Percentiles rank a stretch among this genome's conserved stretches.
These are phyloP conservation scores for Melampsora americana DNA, from an alignment of 1,284 basidiomycete genomes.

Conservation along the genomic window DNA sequence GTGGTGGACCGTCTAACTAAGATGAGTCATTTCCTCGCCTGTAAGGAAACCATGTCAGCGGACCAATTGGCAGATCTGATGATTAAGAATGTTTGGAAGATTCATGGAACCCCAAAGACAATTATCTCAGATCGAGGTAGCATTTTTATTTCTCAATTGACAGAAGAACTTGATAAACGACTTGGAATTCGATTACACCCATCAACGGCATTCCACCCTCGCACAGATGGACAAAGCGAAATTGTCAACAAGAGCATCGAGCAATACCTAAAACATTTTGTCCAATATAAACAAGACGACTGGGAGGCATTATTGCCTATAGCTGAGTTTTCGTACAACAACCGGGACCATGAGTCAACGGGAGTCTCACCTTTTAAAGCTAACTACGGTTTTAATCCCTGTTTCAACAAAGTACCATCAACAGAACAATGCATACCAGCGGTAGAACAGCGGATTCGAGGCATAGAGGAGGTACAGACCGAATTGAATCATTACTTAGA, in stretches of 20 bases:
- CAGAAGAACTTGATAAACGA: neutral
- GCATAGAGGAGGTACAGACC: neutral
- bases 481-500: conserved; percentile 6
- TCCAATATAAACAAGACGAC: conserved; percentile 60
- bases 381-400: too few relatives aligned
- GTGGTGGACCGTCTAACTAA: too few relatives aligned
- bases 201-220: too few relatives aligned
- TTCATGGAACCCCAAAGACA: too few relatives aligned
- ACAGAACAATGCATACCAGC: neutral
- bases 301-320: neutral
- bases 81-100: too few relatives aligned
- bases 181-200: neutral
- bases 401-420: neutral
- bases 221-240: too few relatives aligned
- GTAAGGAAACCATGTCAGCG: neutral
- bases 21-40: neutral
- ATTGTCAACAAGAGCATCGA: neutral
- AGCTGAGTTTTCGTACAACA: conserved; percentile 8
- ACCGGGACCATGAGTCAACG: neutral
- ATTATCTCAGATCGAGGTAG: too few relatives aligned
- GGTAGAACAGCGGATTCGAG: neutral
- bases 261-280: neutral
- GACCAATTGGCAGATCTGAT: neutral
- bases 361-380: conserved; percentile 6
- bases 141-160: too few relatives aligned